Evolutionary conservation across 2,329 filamentous ascomycete species (phyloP).

Genomic region (Neopestalotiopsis sp.): DNA sequence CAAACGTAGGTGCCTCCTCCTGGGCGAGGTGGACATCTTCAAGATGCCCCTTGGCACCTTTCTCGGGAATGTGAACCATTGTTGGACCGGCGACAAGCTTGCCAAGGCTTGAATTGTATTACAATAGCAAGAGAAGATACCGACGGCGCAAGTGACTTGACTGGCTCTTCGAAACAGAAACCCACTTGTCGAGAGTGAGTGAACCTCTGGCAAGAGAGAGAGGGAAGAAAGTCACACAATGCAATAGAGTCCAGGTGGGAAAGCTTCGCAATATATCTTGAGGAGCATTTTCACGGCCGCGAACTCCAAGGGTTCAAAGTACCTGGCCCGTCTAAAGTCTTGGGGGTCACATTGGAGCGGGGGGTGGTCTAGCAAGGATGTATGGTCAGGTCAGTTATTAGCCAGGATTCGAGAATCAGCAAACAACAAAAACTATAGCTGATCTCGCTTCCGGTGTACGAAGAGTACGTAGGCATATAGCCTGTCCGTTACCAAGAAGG

Average conservation of each 20-base stretch:
- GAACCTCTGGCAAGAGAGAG: neutral
- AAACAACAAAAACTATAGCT: neutral
- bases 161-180: neutral
- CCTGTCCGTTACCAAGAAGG: neutral
- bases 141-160: neutral
- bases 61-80: constrained; percentile 5
- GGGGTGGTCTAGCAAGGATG: neutral
- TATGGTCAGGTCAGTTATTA: constrained; percentile 7
- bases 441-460: constrained; percentile 4
- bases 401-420: constrained; percentile 12
- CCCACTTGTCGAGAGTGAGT: constrained; percentile 4
- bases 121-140: neutral
- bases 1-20: constrained; percentile 54
- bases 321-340: neutral
- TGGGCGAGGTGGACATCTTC: constrained; percentile 36
- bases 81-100: neutral
- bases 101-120: neutral
- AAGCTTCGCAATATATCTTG: constrained; percentile 7
- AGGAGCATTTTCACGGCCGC: neutral
- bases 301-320: neutral
- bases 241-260: neutral
- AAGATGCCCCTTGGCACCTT: constrained; percentile 9
- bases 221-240: neutral
- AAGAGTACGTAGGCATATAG: neutral
- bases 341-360: constrained; percentile 9